Base-by-base conservation (phyloP, 441 rosid species). In the Mallotus repandus region DNA sequence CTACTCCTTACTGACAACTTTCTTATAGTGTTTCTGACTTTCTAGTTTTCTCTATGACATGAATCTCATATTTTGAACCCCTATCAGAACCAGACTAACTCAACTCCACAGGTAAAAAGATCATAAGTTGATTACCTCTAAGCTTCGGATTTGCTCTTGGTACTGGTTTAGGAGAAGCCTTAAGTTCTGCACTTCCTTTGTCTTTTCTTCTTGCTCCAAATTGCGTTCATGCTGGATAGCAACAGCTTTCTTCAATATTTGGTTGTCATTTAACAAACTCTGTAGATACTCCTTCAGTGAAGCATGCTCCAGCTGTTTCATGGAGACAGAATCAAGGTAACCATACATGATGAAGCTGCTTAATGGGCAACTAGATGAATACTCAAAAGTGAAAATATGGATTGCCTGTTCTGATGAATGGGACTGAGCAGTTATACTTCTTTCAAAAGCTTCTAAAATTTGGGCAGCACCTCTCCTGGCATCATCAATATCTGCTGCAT, bases 181-280 rank as follows among this genome's bases (percentile, higher is more conserved):
- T 72, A 87, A 69, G 43, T 74, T 86, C 53, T 83, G 78, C 60
- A 80, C 66, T 79, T 87, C 89, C 77, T 77, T 83, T 2, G 71
- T 76, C 63, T 77, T 86, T 21, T 80, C 89, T 66, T 86, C 88
- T 45, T 81, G 83, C 72, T 83, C 88, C 74, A 74, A 48, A 67
- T 71, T 77, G 35, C 86, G 88, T 49, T 84, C 85, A 49, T 80
- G 84, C 72, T 87, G 91, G 63, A 77, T 81, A 21, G 88, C 83
- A 46, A 86, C 76, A 4, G 85, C 89, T 66, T 83, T 75, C 71
- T 87, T 87, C 73, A 87, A 68, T 61, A 87, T 80, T 38, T 81
- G 84, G 77, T 87, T 87, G 69, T 86, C 87, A 55, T 72, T 78
- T 56, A 86, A 61, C 84, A 86, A 74, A 63, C 80, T 76, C 69